Evolutionary conservation across 2,329 filamentous ascomycete genomes (phyloP).

Genomic region (Xylaria digitata): DNA sequence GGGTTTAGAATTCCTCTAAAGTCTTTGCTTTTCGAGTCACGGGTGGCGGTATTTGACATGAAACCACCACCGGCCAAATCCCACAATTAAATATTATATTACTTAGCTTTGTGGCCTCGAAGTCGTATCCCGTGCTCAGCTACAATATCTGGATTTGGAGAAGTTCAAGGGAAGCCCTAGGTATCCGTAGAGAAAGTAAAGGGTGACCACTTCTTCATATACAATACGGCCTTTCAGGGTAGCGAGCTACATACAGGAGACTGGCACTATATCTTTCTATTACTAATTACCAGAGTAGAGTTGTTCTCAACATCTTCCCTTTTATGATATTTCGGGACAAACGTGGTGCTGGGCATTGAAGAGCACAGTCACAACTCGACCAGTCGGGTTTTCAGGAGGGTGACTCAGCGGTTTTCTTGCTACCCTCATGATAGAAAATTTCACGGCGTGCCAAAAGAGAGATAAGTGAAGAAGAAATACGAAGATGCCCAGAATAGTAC

Average conservation of each 20-base stretch:
- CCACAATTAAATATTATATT: too few relatives aligned
- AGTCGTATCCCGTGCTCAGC: background rate
- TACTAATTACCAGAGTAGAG: background rate
- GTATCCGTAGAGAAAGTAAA: background rate
- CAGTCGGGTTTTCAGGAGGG: background rate
- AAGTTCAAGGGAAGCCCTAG: too few relatives aligned
- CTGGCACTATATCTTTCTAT: background rate
- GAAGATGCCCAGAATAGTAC: conserved; percentile 1
- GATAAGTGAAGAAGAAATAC: background rate
- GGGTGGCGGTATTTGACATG: background rate
- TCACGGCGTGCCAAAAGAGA: background rate
- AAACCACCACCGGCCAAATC: background rate
- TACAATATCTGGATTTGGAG: background rate
- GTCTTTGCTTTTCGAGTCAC: background rate
- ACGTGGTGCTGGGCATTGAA: background rate
- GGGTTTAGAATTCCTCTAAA: background rate
- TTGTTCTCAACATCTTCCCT: background rate
- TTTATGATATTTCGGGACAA: background rate
- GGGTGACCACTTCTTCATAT: background rate
- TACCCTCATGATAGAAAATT: background rate
- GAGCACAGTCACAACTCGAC: background rate
- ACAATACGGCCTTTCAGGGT: background rate
- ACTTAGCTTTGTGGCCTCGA: background rate
- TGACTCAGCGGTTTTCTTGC: background rate
- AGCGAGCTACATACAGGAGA: background rate